Percentiles rank a stretch among this genome's conserved stretches.
These are phyloP conservation scores for Euryodendron excelsum DNA, from an alignment of 148 eudicot genomes.

Conservation along the genomic window DNA sequence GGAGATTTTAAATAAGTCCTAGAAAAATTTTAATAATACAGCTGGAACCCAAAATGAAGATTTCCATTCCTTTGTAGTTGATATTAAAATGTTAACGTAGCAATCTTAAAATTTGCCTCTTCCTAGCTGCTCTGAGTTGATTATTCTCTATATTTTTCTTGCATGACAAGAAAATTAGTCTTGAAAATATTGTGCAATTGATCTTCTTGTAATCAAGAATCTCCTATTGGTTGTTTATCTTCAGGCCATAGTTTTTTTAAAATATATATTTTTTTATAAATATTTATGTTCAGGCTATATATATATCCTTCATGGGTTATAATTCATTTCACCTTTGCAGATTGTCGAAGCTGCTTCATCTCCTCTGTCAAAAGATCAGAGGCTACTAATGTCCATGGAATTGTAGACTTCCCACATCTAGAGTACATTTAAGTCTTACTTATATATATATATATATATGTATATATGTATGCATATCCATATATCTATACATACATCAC, in stretches of 20 bases:
- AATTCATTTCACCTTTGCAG: conserved; percentile 21
- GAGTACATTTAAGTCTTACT: not conserved
- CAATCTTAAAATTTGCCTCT: no score
- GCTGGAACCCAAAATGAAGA: not conserved
- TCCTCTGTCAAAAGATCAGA: conserved; percentile 21
- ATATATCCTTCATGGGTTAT: not conserved
- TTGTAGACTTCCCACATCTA: conserved; percentile 10
- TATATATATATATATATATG: not conserved
- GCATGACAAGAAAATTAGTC: not conserved
- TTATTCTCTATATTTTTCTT: not conserved
- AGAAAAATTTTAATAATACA: not conserved
- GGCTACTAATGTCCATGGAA: conserved; percentile 28
- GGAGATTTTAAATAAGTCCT: not conserved
- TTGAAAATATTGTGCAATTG: not conserved
- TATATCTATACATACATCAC: not conserved
- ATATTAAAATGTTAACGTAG: no score
- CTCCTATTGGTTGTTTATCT: not conserved
- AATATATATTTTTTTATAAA: not conserved
- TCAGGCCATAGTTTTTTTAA: not conserved
- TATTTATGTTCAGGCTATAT: not conserved
- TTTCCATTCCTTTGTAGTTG: not conserved
- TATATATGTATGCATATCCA: not conserved
- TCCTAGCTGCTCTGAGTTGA: not conserved
- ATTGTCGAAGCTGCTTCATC: conserved; percentile 29
- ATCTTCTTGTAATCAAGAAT: not conserved